Evolutionary conservation across 257 asterid genomes (phyloP), one percentile per base, ranked within the genome.

Genomic region (Rehmannia glutinosa): DNA sequence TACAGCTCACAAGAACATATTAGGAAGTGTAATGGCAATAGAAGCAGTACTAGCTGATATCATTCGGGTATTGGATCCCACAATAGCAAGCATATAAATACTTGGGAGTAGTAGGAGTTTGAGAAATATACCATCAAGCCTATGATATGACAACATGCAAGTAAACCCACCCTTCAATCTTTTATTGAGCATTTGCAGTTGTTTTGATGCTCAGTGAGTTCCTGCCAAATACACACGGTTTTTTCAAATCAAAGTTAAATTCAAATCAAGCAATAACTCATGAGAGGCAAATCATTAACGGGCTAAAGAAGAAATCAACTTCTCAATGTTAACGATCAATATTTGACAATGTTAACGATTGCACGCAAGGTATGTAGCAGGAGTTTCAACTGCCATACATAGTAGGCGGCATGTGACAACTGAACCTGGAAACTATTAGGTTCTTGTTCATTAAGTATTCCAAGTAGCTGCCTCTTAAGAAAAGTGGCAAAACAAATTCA

Each of bases 121-220:
- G 57, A 55, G 82, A 36, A 17, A 19, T 39, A 35, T 68, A 65
- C 54, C 79, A 32, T 62, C 42, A 60, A 30, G 58, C 62, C 55
- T 66, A 21, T 53, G 57, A 51, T 27, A 71, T 58, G 43, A 8
- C 47, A 36, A 52, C 1, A 42, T 23, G 23, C 60, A 54, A 15
- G 21, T 47, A 30, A 61, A 58, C n/a, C 73, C 49, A 50, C 58
- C 57, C 77, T 62, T 80, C 80, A 87, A 64, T 78, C 78, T 24
- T 84, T 67, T 49, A 47, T 74, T 2, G 69, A 79, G 84, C 98
- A 89, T 46, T 74, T 87, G 81, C 98, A 92, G 59, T 87, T 85
- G 92, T 81, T 87, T 76, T 92, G 96, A 74, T 85, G 85, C 83
- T 92, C 96, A 4, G 78, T 68, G 53, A 89, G 96, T 62, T 89